Conservation (phyloP, 305 asterid species). For the Fraxinus angustifolia region DNA sequence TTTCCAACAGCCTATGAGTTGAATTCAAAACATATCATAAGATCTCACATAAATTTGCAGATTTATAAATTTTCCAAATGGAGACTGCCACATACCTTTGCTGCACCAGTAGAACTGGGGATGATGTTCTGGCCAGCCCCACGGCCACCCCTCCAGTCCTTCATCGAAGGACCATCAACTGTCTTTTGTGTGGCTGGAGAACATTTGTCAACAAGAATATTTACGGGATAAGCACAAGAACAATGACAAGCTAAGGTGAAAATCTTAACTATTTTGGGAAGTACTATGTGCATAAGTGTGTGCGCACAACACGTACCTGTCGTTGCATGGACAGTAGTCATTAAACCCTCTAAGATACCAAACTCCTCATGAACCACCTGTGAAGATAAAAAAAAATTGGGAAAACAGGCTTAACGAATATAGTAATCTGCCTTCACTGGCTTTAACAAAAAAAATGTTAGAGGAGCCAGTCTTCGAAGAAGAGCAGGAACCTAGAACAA, state of each 20-base stretch:
- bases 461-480: neutral
- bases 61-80: slow-evolving; percentile 2
- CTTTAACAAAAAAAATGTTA: slow-evolving; percentile 1
- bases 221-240: slow-evolving; percentile 19
- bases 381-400: slow-evolving; percentile 12
- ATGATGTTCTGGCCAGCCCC: slow-evolving; percentile 98
- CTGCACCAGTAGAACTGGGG: slow-evolving; percentile 99
- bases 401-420: neutral
- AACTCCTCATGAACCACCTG: slow-evolving; percentile 96
- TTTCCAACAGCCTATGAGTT: slow-evolving; percentile 87
- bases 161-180: slow-evolving; percentile 98
- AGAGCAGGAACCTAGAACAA: neutral
- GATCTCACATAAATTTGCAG: neutral
- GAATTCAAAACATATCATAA: slow-evolving; percentile 11
- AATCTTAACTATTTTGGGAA: neutral
- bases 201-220: slow-evolving; percentile 20
- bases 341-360: slow-evolving; percentile 89
- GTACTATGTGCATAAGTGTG: neutral
- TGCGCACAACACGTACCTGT: slow-evolving; percentile 46
- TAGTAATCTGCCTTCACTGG: neutral
- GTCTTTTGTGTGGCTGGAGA: slow-evolving; percentile 94
- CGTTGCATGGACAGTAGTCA: slow-evolving; percentile 98
- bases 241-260: slow-evolving; percentile 10
- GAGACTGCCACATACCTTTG: slow-evolving; percentile 56
- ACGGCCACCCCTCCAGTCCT: slow-evolving; percentile 99